Conservation (phyloP, 2,329 filamentous ascomycete species). For the Shiraia bambusicola region DNA sequence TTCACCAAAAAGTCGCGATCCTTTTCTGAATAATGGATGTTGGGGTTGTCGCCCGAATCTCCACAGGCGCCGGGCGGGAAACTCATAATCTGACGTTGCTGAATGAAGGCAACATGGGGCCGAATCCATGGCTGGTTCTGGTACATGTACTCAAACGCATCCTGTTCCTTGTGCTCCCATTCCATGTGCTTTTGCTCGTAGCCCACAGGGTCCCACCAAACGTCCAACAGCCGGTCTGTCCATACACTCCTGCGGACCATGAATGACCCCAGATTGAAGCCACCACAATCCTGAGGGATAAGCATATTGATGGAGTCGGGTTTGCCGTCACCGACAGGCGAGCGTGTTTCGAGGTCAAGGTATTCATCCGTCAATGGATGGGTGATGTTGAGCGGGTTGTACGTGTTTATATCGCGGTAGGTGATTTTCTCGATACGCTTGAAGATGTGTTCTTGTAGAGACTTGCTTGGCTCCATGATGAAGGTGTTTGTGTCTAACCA, state of each 20-base stretch:
- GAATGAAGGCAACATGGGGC: slow-evolving; percentile 82
- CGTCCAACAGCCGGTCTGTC: slow-evolving; percentile 87
- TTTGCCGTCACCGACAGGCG: slow-evolving; percentile 74
- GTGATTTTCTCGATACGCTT: slow-evolving; percentile 70
- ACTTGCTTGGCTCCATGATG: slow-evolving; percentile 93
- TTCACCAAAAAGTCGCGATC: slow-evolving; percentile 95
- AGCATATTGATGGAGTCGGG: slow-evolving; percentile 81
- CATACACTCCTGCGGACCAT: slow-evolving; percentile 83
- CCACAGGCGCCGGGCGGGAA: slow-evolving; percentile 90
- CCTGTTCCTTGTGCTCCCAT: slow-evolving; percentile 99
- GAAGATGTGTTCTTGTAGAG: slow-evolving; percentile 88
- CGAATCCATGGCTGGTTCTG: slow-evolving; percentile 89
- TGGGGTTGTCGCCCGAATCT: slow-evolving; percentile 70
- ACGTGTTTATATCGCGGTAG: slow-evolving; percentile 94
- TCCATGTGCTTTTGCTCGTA: slow-evolving; percentile 99
- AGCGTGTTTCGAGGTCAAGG: slow-evolving; percentile 73
- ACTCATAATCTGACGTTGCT: slow-evolving; percentile 89
- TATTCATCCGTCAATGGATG: slow-evolving; percentile 76
- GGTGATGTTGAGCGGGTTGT: slow-evolving; percentile 90
- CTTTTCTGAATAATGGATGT: slow-evolving; percentile 80
- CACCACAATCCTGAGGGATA: slow-evolving; percentile 88
- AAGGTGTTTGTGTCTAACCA: slow-evolving; percentile 98
- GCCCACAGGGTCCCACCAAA: slow-evolving; percentile 97
- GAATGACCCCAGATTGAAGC: slow-evolving; percentile 96
- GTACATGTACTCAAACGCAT: slow-evolving; percentile 91